Percentiles rank a stretch among this genome's conserved stretches.
These are phyloP conservation scores for Cyclotella baltica DNA, from an alignment of 108 stramenopile genomes.

Conservation along the genomic window DNA sequence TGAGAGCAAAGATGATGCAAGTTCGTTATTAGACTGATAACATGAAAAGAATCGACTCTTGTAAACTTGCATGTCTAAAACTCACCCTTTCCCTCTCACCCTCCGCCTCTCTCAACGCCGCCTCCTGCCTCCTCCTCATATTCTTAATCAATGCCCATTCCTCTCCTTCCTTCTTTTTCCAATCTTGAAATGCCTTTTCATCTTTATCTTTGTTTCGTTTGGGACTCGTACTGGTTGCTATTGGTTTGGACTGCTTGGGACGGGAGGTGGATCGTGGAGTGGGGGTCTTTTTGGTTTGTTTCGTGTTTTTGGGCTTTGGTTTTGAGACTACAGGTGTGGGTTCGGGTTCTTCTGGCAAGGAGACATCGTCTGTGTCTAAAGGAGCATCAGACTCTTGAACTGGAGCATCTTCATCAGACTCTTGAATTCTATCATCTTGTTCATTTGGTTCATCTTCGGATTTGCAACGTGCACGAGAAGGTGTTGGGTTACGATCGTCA, in stretches of 20 bases:
- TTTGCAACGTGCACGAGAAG: too few species aligned
- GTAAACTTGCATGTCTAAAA: not conserved
- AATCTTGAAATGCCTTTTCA: conserved; percentile 45
- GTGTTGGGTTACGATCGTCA: too few species aligned
- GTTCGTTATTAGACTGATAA: not conserved
- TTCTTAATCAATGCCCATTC: conserved; percentile 56
- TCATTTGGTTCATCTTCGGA: too few species aligned
- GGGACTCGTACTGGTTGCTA: not conserved
- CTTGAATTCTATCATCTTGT: too few species aligned
- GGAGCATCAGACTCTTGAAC: too few species aligned
- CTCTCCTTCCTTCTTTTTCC: conserved; percentile 50
- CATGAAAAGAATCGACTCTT: not conserved
- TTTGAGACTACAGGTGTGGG: not conserved
- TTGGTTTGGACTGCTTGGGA: conserved; percentile 12
- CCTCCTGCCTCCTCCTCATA: conserved; percentile 57
- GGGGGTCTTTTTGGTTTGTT: not conserved
- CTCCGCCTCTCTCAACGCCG: conserved; percentile 53
- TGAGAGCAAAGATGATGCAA: not conserved
- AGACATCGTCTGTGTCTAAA: not conserved
- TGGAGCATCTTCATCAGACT: too few species aligned
- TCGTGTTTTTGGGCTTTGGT: not conserved
- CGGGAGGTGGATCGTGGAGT: conserved; percentile 12
- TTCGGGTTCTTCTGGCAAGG: not conserved
- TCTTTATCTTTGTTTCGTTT: not conserved
- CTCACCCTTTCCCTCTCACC: conserved; percentile 53